Conservation (phyloP, 2,329 filamentous ascomycete genomes). For the Lachnellula subtilissima region DNA sequence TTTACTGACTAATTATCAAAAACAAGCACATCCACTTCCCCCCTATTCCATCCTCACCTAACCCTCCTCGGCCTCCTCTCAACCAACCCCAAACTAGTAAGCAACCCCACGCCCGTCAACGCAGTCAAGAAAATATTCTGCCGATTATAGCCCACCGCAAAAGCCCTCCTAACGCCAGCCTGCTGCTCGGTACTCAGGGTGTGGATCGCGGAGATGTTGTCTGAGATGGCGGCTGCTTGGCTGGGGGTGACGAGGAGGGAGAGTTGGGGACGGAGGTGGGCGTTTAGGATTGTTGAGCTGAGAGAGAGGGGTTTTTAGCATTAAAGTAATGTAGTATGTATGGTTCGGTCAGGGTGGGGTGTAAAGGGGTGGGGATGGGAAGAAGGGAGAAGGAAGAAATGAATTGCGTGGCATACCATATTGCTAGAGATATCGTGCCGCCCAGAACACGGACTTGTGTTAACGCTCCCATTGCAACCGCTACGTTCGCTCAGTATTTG, state of each 20-base stretch:
- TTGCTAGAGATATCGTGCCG: constrained; percentile 1
- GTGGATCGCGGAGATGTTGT: background rate
- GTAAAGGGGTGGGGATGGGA: no score
- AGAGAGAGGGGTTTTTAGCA: background rate
- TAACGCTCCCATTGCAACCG: background rate
- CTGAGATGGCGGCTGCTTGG: background rate
- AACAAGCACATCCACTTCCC: no score
- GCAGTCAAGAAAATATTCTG: constrained; percentile 3
- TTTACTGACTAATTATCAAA: no score
- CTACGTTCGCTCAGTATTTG: background rate
- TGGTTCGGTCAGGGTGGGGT: background rate
- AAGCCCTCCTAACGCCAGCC: background rate
- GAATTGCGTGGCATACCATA: background rate
- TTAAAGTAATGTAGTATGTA: background rate
- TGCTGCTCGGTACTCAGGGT: background rate
- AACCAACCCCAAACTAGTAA: background rate
- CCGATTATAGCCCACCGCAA: constrained; percentile 2
- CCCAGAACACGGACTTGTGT: constrained; percentile 2
- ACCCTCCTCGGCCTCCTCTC: background rate
- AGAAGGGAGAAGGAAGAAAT: background rate
- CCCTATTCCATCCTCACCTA: background rate
- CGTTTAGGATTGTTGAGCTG: constrained; percentile 3
- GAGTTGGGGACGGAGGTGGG: background rate
- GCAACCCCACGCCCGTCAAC: background rate
- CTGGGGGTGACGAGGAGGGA: background rate